phyloP scores from a whole-genome alignment of 2,329 filamentous ascomycete genomes.

The Monascus ruber region DNA sequence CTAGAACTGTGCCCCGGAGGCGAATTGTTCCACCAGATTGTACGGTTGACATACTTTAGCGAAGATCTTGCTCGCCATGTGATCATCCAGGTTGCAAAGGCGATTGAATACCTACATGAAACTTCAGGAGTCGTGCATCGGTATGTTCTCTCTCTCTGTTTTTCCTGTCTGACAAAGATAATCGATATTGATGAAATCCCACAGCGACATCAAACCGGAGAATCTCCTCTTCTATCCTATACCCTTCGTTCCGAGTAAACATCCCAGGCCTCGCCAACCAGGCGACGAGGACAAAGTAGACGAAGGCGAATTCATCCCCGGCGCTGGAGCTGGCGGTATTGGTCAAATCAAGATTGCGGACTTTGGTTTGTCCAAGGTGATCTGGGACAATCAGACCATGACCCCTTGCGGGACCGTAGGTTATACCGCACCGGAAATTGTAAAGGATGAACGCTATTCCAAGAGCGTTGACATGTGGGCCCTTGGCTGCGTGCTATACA shows the following conservation, averaged over 20 bases:
- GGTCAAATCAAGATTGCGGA: constrained; percentile 95
- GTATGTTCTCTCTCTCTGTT: constrained; percentile 42
- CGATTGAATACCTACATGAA: constrained; percentile 86
- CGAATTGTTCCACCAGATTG: constrained; percentile 96
- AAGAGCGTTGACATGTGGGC: constrained; percentile 99
- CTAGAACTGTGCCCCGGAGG: constrained; percentile 90
- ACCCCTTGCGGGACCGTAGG: constrained; percentile 98
- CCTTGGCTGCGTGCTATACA: constrained; percentile 91
- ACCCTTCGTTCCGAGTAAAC: constrained; percentile 66
- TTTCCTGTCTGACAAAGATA: neutral
- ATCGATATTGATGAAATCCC: constrained; percentile 7
- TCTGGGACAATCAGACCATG: constrained; percentile 98
- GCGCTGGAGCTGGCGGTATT: constrained; percentile 77
- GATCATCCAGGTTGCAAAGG: constrained; percentile 88
- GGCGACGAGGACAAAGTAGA: constrained; percentile 97
- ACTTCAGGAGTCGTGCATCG: constrained; percentile 92
- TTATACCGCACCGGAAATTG: constrained; percentile 95
- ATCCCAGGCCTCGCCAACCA: constrained; percentile 66
- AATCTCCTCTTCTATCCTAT: constrained; percentile 89
- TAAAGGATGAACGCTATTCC: constrained; percentile 96
- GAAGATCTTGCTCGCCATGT: constrained; percentile 91
- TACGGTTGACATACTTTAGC: constrained; percentile 95
- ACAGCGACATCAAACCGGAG: constrained; percentile 93
- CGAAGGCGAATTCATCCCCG: constrained; percentile 81
- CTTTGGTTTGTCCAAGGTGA: constrained; percentile 93